Conservation (phyloP, 106 monocot species). For the Acorus gramineus region DNA sequence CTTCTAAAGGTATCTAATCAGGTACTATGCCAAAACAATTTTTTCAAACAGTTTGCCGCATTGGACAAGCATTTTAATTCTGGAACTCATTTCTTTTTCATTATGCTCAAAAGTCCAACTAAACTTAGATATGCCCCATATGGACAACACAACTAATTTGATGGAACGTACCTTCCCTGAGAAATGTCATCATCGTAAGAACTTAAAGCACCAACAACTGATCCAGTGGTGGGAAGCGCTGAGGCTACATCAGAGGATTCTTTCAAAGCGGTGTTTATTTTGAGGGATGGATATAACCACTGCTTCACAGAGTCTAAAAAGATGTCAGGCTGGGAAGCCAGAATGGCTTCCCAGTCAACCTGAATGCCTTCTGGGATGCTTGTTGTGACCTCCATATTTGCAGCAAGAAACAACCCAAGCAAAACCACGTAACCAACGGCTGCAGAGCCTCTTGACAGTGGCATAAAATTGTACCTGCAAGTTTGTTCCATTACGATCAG, state of each 20-base stretch:
- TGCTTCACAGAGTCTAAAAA: slow-evolving; percentile 47
- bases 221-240: slow-evolving; percentile 65
- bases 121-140: no score
- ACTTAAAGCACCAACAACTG: slow-evolving; percentile 65
- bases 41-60: no score
- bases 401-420: slow-evolving; percentile 67
- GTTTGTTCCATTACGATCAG: background rate
- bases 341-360: slow-evolving; percentile 93
- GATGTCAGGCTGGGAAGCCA: slow-evolving; percentile 43
- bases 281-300: slow-evolving; percentile 73
- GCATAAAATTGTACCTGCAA: slow-evolving; percentile 95
- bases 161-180: no score
- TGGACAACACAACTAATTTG: no score
- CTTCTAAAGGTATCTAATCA: no score
- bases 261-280: slow-evolving; percentile 55
- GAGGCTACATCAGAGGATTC: slow-evolving; percentile 66
- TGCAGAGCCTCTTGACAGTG: slow-evolving; percentile 76
- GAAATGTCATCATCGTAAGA: slow-evolving; percentile 13
- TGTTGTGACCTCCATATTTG: slow-evolving; percentile 77
- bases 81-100: no score
- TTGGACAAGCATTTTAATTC: no score
- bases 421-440: slow-evolving; percentile 71
- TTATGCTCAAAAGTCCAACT: no score
- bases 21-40: no score
- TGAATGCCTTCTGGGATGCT: slow-evolving; percentile 61